Base-by-base conservation (phyloP, 495 filamentous ascomycete genomes). In the Usnea hakonensis region DNA sequence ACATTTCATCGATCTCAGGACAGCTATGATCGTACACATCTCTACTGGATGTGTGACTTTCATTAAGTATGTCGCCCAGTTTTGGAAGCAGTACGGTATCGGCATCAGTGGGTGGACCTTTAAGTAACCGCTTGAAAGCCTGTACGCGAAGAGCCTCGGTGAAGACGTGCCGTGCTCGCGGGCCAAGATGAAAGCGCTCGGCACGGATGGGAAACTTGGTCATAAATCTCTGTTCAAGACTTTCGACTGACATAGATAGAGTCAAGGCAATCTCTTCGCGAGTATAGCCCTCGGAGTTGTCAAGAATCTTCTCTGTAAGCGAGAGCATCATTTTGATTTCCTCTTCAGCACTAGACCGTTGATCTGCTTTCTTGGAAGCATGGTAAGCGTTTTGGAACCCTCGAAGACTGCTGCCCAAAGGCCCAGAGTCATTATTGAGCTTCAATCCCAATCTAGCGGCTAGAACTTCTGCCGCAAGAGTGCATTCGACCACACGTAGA, bases 401-500 rank as follows among this genome's bases (percentile, higher is more conserved):
- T 62, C 87, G 87, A 14, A 98, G 82, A 67, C 87, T 90, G 70
- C 88, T 84, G 11, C 87, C 90, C 14, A 98, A 80, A 0, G 95
- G 95, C 26, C 88, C 88, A 60, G 86, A 84, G 72, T 98, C 94
- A 55, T 82, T 72, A 19, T 89, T 85, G 8, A 98, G 83, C 2
- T 81, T 85, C 55, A 91, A 75, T 14, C 73, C 75, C 57, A 84
- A 74, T 58, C 78, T 76, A 65, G 85, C 85, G 40, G 84, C 82
- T 3, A 90, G 83, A 64, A 79, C 85, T 69, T 89, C 86, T 3
- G 94, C 90, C 16, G 95, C 95, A 37, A 98, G 81, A 9, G 86
- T 91, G 76, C 90, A 95, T 73, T 97, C 94, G 11, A 97, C 94
- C 1, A 98, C 94, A 21, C 94, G 87, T 8, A 98, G 85, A 74